Base-by-base conservation (phyloP, 352 stramenopile genomes). In the Phytophthora melonis region DNA sequence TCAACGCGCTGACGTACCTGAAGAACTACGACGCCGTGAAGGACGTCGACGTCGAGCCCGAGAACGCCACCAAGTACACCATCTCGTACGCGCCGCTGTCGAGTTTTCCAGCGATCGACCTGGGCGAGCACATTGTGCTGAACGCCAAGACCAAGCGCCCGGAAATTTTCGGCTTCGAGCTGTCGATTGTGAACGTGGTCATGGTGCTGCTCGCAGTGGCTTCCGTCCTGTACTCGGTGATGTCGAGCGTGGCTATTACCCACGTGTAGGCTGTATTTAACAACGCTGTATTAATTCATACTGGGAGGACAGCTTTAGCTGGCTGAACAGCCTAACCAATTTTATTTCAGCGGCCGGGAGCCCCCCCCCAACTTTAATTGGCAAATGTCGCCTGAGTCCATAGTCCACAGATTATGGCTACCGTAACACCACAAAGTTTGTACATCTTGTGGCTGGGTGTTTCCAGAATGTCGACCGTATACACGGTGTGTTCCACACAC, bases 1-100 rank as follows among this genome's bases (percentile, higher is more conserved):
- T 99, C 4, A 92, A 86, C 25, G 84, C 86, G 52, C 75, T 93
- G 36, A 85, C 76, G 54, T 89, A 90, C 34, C 69, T 93, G n/a
- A 81, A 86, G 69, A 79, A 91, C 66, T 93, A 93, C 64, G 71
- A 77, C 41, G 86, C 83, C 6, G 86, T 88, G 25, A 78, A 79
- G 54, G 62, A 67, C 9, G 67, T 76, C 43, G 63, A 73, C 11
- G 27, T 70, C 27, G 36, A 67, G 21, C 32, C 65, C 19, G 63
- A 75, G 45, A 65, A 58, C 5, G 63, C 66, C 3, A 21, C 55
- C 30, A 90, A 86, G 78, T 92, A 92, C 73, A 75, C 87, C 63
- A 92, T 92, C 67, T 92, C 85, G 58, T 92, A 92, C 61, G 64
- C 81, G 52, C 80, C 85, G 23, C 67, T 92, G 27, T 70, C 74